These are phyloP conservation scores for Phytomonas francai DNA, from an alignment of 208 protist species.

Conservation along the genomic window DNA sequence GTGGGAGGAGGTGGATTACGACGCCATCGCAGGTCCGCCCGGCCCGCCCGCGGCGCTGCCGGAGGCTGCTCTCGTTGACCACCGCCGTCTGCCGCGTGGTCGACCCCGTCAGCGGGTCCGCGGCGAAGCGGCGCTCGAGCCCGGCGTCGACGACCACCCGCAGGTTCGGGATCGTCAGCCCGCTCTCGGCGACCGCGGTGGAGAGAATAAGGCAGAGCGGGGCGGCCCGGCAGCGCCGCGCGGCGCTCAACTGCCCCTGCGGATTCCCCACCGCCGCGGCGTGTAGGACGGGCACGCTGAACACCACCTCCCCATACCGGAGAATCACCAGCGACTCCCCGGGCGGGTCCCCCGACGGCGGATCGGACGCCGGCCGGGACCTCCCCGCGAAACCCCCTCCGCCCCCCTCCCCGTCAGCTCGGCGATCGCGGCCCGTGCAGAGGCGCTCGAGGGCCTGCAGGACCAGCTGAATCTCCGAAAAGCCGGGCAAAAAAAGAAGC, in stretches of 20 bases:
- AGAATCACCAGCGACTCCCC: conserved; percentile 21
- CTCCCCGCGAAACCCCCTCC: not conserved
- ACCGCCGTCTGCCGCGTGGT: conserved; percentile 24
- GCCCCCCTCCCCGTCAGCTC: not conserved
- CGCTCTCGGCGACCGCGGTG: conserved; percentile 74
- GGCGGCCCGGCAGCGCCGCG: conserved; percentile 16
- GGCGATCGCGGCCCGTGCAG: conserved; percentile 15
- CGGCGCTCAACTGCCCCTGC: conserved; percentile 38
- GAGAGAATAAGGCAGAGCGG: conserved; percentile 52
- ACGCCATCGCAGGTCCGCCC: conserved; percentile 66
- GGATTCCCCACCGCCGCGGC: conserved; percentile 49
- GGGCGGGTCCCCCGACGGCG: not conserved
- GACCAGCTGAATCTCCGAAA: conserved; percentile 58
- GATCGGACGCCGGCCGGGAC: not conserved
- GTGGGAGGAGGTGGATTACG: conserved; percentile 56
- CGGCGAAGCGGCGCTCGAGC: conserved; percentile 34
- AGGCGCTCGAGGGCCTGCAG: conserved; percentile 40
- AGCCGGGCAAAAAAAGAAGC: conserved; percentile 67
- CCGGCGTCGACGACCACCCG: conserved; percentile 59
- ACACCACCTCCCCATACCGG: conserved; percentile 35
- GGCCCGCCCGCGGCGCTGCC: conserved; percentile 52
- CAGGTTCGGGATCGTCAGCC: conserved; percentile 69
- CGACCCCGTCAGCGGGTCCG: conserved; percentile 49
- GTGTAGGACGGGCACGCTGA: conserved; percentile 58
- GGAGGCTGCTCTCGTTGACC: conserved; percentile 30